A percentile compares a stretch with the other conserved stretches of the same genome.
phyloP scores from a whole-genome alignment of 257 asterid species.

The Gentiana macrophylla region DNA sequence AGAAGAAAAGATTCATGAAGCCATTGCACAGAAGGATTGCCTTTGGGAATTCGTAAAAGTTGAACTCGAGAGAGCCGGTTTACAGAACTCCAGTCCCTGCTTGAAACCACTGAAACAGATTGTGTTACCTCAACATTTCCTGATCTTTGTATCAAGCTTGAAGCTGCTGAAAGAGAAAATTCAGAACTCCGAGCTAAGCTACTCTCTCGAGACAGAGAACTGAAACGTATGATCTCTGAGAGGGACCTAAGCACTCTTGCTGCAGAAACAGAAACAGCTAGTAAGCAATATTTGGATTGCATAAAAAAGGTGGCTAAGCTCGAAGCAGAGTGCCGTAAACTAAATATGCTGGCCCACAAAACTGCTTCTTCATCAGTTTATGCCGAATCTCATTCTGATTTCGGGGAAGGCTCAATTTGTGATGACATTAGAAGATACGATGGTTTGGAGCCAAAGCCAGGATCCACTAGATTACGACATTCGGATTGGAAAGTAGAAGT shows the following conservation, averaged over 20 bases:
- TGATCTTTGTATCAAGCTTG: conserved; percentile 40
- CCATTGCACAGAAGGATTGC: conserved; percentile 24
- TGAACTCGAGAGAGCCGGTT: conserved; percentile 49
- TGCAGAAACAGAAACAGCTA: conserved; percentile 80
- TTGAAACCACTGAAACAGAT: conserved; percentile 35
- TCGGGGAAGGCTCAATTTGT: conserved; percentile 36
- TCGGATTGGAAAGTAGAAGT: conserved; percentile 16
- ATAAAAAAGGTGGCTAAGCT: too few species aligned
- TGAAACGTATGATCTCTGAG: conserved; percentile 34
- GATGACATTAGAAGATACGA: conserved; percentile 22
- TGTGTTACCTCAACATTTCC: conserved; percentile 20
- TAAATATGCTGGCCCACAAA: too few species aligned
- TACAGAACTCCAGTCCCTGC: conserved; percentile 38
- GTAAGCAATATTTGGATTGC: too few species aligned
- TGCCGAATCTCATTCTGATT: conserved; percentile 54
- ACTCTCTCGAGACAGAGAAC: conserved; percentile 32
- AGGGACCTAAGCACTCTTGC: conserved; percentile 50
- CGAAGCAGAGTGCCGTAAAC: too few species aligned
- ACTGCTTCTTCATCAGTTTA: conserved; percentile 49
- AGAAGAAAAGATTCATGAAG: conserved; percentile 43
- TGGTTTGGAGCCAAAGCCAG: conserved; percentile 25
- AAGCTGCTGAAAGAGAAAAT: conserved; percentile 53
- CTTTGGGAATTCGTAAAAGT: conserved; percentile 50
- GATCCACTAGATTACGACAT: conserved; percentile 10
- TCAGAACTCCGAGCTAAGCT: conserved; percentile 41